A percentile compares a stretch with the other conserved stretches of the same genome.
Evolutionary conservation across 306 rosid species (phyloP).

Genomic region (Hippophae gyantsensis): DNA sequence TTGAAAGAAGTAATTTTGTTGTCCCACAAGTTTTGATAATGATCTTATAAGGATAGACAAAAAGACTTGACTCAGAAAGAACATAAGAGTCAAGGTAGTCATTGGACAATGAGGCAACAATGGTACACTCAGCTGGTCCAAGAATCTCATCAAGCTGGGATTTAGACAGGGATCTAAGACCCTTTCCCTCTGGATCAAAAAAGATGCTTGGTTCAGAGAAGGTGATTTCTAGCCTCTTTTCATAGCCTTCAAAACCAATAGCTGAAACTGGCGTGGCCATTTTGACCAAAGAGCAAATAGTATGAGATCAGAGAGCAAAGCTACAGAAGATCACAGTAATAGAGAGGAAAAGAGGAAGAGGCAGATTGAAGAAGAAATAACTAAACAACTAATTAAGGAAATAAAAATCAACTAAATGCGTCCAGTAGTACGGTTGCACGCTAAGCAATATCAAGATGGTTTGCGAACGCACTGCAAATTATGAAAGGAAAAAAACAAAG

Average conservation of each 20-base stretch:
- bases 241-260: constrained; percentile 64
- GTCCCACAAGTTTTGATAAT: constrained; percentile 68
- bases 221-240: constrained; percentile 53
- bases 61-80: constrained; percentile 61
- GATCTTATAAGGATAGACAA: constrained; percentile 49
- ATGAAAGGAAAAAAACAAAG: neutral
- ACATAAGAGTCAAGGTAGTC: constrained; percentile 55
- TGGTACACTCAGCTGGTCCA: constrained; percentile 57
- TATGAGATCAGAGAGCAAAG: constrained; percentile 10
- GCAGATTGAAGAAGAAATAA: constrained; percentile 33
- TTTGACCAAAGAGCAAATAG: constrained; percentile 8
- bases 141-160: constrained; percentile 50
- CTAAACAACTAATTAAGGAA: constrained; percentile 16
- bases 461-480: constrained; percentile 77
- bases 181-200: constrained; percentile 52
- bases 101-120: constrained; percentile 46
- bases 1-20: constrained; percentile 49
- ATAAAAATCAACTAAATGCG: constrained; percentile 9
- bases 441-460: constrained; percentile 56
- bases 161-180: constrained; percentile 42
- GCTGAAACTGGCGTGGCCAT: constrained; percentile 43
- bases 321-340: constrained; percentile 20
- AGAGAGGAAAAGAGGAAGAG: constrained; percentile 40
- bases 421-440: constrained; percentile 10
- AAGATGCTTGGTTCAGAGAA: constrained; percentile 47